Evolutionary conservation across 2,329 filamentous ascomycete genomes (phyloP), one percentile per base, ranked within the genome.

Genomic region (Hirsutella thompsonii): DNA sequence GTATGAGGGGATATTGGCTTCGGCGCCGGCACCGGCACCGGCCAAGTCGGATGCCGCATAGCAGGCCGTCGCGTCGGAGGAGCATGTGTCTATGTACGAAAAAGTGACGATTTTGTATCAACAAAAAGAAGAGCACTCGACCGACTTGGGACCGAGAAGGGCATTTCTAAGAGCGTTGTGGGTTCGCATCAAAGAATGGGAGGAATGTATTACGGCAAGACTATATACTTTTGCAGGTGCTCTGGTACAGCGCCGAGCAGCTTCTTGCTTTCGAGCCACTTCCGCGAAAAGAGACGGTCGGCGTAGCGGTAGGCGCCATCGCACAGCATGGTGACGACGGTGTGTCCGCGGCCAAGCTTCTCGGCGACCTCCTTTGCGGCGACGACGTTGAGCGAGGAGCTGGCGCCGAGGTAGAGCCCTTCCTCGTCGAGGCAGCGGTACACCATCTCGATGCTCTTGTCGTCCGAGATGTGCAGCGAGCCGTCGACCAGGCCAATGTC

Each of bases 291-390:
- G 46, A 98, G 61, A 29, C 92, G 73, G 49, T 98, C 92, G 5
- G 92, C 92, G 60, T 98, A 98, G 55, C 92, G 70, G 59, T 98
- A 96, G n/a, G 92, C 92, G 45, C 92, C 92, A 58, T 98, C 92
- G 56, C 87, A 94, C 36, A 98, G 73, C 43, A 96, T 76, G 2
- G 92, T 98, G 37, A 96, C 92, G 20, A 98, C 83, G 0, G 85
- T 95, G 60, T 90, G 77, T 9, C 90, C 89, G 51, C 78, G 81
- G 26, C 92, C 92, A 46, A 98, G 66, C 65, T 85, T 86, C 71
- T 92, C 79, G 1, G 92, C 92, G 23, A 95, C 82, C 64, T 96
- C 86, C 66, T 90, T 87, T 14, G 92, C 92, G 1, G 92, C 92
- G 6, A 90, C 92, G 13, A 98, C 92, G 58, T 98, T 98, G 54